Evolutionary conservation across 2,329 filamentous ascomycete genomes (phyloP), one percentile per base, ranked within the genome.

Genomic region (Didymosphaeria variabile): DNA sequence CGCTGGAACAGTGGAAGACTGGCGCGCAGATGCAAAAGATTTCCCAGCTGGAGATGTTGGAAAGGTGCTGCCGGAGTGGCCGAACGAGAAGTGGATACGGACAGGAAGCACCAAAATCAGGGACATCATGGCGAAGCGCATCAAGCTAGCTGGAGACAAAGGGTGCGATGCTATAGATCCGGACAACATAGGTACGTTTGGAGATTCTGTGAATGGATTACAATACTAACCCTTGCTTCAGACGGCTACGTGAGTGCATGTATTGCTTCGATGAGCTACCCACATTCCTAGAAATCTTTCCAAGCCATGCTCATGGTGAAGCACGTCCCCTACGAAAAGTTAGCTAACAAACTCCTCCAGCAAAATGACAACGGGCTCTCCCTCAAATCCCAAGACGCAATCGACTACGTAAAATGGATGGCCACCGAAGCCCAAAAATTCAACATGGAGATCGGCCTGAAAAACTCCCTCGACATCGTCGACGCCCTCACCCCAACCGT

Each of bases 131-230:
- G 60, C 67, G 29, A 72, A 69, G 58, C 63, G 73, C 29, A 73
- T 76, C 46, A 70, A 70, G 52, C 21, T 73, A 10, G 72, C 71
- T 34, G 65, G 67, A 1, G 67, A 72, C 17, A 75, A 75, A 53
- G 72, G 72, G 7, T 76, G 72, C 47, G 71, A 76, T 65, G 73
- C 70, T 13, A 69, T 76, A 45, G 72, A 76, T 61, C 72, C 73
- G 31, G 73, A 76, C 46, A 76, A 76, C 45, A 69, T 68, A 57
- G 72, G 70, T 72, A 66, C 15, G 67, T 59, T 9, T 29, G 13
- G n/a, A 42, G 13, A 53, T 12, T 1, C 7, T 21, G 21, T 2
- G 12, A 36, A 4, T 23, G 17, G 13, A 15, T 31, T 31, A 36
- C 6, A 52, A 15, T 31, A 23, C 52, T 55, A 44, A 55, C 19